Base-by-base conservation (phyloP, 2,329 filamentous ascomycete species). In the Phyllosticta capitalensis region DNA sequence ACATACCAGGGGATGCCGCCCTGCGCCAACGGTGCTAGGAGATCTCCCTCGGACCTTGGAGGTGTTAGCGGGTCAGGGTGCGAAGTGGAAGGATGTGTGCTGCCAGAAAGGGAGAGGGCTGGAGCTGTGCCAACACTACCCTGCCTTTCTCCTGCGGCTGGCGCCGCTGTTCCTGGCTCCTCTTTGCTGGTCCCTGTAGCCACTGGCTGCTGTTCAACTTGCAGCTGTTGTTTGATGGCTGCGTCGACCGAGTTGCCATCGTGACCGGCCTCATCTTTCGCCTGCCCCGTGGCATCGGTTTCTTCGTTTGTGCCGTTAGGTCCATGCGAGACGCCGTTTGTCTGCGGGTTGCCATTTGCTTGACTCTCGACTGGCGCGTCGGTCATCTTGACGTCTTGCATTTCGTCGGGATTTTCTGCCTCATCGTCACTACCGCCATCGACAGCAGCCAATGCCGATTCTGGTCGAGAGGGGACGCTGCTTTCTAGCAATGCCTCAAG, bases 1-100 rank as follows among this genome's bases (percentile, higher is more conserved):
- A 96, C 82, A 72, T 95, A 96, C 90, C 91, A 96, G 7, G 90
- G 84, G 12, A 95, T 79, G 33, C 92, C 92, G 61, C 92, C 92
- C 54, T 72, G 66, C 19, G 67, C 66, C 14, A 73, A 63, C 7
- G 68, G 66, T 38, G 84, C 82, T 63, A 74, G 67, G 1, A 78
- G 71, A 52, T 81, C 79, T 59, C 74, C 72, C 57, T 74, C 72
- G 3, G 72, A 88, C 56, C 84, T 81, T 1, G 86, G 86, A 24
- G 86, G 86, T 1, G 86, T 89, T 10, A 86, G 82, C 2, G 86
- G 85, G 20, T 71, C 72, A 9, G 71, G 67, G 58, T 75, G 74
- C 56, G 75, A 70, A 48, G 70, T 63, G 72, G 74, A 55, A 71
- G 75, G 48, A 72, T 79, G 50, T 67, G 71, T 61, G 67, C 67